phyloP scores from a whole-genome alignment of 768 basidiomycete species.

The Erythrobasidium yunnanense region DNA sequence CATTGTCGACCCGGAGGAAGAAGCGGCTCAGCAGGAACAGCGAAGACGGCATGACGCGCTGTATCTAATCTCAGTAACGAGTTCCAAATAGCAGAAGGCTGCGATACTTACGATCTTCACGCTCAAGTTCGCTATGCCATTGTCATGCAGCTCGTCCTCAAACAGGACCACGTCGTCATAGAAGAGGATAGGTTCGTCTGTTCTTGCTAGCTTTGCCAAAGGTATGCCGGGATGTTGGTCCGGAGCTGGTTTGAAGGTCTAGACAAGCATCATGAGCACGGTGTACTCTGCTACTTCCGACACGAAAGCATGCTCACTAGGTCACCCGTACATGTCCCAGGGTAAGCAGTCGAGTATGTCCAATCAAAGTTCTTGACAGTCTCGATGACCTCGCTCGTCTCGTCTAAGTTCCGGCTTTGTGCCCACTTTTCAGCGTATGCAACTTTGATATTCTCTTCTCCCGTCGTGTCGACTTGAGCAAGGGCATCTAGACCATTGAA shows the following conservation, averaged over 20 bases:
- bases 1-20: constrained; percentile 86
- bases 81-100: not conserved
- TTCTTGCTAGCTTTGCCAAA: constrained; percentile 67
- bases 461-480: constrained; percentile 59
- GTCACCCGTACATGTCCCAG: constrained; percentile 45
- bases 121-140: constrained; percentile 73
- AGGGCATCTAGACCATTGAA: constrained; percentile 65
- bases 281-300: not conserved
- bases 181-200: constrained; percentile 84
- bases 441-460: constrained; percentile 75
- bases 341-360: constrained; percentile 88
- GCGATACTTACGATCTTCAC: constrained; percentile 66
- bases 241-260: constrained; percentile 37
- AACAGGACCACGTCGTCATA: constrained; percentile 90
- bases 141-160: constrained; percentile 95
- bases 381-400: constrained; percentile 48
- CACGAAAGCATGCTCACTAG: not conserved
- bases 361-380: constrained; percentile 83
- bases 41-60: constrained; percentile 96
- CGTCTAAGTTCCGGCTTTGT: constrained; percentile 53
- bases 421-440: constrained; percentile 91
- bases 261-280: constrained; percentile 44
- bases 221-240: constrained; percentile 51
- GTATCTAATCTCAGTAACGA: not conserved
- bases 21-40: constrained; percentile 82